Evolutionary conservation across 306 rosid species (phyloP).

Genomic region (Citrullus mucosospermus): DNA sequence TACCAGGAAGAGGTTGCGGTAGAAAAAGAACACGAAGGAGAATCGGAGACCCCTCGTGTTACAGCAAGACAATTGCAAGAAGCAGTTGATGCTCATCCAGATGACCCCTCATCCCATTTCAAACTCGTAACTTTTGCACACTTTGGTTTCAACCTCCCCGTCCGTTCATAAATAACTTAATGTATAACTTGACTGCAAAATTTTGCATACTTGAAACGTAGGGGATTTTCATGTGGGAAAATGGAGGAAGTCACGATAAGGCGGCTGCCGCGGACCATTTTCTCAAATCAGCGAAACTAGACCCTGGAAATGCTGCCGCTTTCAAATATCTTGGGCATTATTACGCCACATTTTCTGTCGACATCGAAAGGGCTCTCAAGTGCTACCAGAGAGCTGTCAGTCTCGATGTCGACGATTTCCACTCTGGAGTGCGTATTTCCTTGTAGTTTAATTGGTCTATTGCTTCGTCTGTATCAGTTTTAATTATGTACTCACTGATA

Average conservation of each 20-base stretch:
- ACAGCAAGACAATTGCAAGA: constrained; percentile 21
- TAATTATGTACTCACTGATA: not conserved
- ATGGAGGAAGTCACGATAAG: constrained; percentile 18
- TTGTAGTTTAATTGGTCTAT: not conserved
- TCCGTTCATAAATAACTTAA: not conserved
- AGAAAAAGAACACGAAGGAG: constrained; percentile 9
- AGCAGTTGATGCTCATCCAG: constrained; percentile 24
- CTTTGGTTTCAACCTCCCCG: not conserved
- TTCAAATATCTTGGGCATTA: constrained; percentile 67
- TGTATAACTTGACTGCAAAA: not conserved
- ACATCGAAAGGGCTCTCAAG: constrained; percentile 51
- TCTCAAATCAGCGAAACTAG: constrained; percentile 49
- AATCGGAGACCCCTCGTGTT: not conserved
- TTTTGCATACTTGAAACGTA: constrained; percentile 2
- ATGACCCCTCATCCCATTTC: constrained; percentile 41
- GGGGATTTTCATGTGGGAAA: constrained; percentile 65
- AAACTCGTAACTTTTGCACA: constrained; percentile 18
- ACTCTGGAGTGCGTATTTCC: constrained; percentile 41
- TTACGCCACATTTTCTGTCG: constrained; percentile 27
- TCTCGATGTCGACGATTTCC: constrained; percentile 51
- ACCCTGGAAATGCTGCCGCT: constrained; percentile 56
- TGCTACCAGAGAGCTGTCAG: constrained; percentile 74
- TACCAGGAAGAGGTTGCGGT: constrained; percentile 12
- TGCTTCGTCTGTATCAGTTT: not conserved
- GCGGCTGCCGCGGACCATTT: constrained; percentile 65